Evolutionary conservation across 2,329 filamentous ascomycete genomes (phyloP), one percentile per base, ranked within the genome.

Genomic region (Coniochaeta sp.): DNA sequence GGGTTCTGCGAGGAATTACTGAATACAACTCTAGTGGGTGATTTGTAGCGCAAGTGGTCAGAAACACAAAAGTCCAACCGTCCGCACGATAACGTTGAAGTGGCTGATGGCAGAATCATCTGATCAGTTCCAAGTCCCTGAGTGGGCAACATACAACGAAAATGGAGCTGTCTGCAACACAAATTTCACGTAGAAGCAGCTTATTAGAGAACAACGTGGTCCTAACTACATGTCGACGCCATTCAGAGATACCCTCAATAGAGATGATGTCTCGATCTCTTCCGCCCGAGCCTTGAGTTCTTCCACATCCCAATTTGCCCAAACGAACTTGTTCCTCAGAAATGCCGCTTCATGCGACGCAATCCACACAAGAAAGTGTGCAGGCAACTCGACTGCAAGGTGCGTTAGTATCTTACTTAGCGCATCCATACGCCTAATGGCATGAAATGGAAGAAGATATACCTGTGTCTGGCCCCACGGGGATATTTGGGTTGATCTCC

Each of bases 231-330:
- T 44, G 40, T 44, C n/a, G 40, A 44, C 40, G 40, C 40, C 40
- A 44, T 19, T 44, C 40, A 44, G 40, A 44, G 40, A 44, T 44
- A 44, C 40, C 19, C 40, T 44, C 40, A 44, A 14, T 22, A 44
- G 40, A 44, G 40, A 44, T 44, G 40, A 44, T 19, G n/a, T 19
- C n/a, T 44, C 6, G 40, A 59, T 61, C 40, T 61, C 65, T 14
- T 62, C 22, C 38, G 58, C 36, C 38, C 66, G 64, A 32, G 59
- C 47, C 42, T 58, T 60, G 61, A 67, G 65, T 10, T 67, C 66
- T 30, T 61, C 59, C 0, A 81, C 73, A 65, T 83, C 81, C 80
- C 79, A 83, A 24, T 78, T 77, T 10, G 74, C 72, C 75, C 77
- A 82, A 0, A 81, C 65, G 22, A 77, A 76, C 55, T 76, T 78